Percentiles rank a stretch among this genome's conserved stretches.
These are phyloP conservation scores for Leishmania braziliensis DNA, from an alignment of 208 protist species.

Conservation along the genomic window DNA sequence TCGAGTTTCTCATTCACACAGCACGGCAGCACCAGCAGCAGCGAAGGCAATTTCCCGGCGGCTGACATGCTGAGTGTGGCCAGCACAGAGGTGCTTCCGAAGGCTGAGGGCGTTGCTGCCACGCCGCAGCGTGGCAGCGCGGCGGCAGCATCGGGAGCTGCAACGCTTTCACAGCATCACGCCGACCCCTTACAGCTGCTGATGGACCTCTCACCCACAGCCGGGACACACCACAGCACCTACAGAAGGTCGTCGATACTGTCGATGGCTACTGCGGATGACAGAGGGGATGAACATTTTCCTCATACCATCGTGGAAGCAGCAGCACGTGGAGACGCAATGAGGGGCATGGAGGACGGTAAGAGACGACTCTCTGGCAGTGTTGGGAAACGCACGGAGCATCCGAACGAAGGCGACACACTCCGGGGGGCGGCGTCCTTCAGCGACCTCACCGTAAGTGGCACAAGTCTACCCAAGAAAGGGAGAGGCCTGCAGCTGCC, in stretches of 20 bases:
- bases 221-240: not conserved
- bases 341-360: not conserved
- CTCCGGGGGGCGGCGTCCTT: not conserved
- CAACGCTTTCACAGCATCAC: not conserved
- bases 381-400: not conserved
- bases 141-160: not conserved
- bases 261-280: slow-evolving; percentile 15
- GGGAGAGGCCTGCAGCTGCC: slow-evolving; percentile 13
- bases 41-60: not conserved
- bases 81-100: slow-evolving; percentile 5
- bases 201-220: not conserved
- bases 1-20: not conserved
- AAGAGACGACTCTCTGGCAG: not conserved
- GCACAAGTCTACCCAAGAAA: slow-evolving; percentile 3
- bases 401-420: not conserved
- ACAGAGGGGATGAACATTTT: not conserved
- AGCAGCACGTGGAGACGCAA: not conserved
- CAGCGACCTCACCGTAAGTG: not conserved
- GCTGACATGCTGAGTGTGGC: slow-evolving; percentile 7
- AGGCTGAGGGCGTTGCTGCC: not conserved
- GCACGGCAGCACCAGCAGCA: not conserved
- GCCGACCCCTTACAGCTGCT: not conserved
- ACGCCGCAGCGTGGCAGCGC: not conserved
- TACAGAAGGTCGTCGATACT: slow-evolving; percentile 3
- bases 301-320: not conserved